Conservation (phyloP, 352 stramenopile genomes). For the Blastocystis sp. region DNA sequence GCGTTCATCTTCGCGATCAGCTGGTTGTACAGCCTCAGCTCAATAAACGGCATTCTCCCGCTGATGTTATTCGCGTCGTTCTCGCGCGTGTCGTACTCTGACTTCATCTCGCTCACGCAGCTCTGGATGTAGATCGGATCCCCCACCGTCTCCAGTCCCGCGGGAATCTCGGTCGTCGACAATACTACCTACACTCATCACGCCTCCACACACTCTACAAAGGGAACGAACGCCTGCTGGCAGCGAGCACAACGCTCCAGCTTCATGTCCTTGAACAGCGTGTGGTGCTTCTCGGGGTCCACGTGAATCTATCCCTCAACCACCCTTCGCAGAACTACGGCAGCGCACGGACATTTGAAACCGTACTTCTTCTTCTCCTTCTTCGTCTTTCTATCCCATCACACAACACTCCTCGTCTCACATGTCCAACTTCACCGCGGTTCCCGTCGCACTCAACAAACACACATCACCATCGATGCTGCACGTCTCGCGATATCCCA, state of each 20-base stretch:
- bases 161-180: constrained; percentile 75
- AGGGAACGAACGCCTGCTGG: constrained; percentile 17
- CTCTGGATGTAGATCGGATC: constrained; percentile 92
- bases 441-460: constrained; percentile 93
- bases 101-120: constrained; percentile 84
- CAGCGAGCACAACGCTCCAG: constrained; percentile 33
- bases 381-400: constrained; percentile 8
- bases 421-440: constrained; percentile 80
- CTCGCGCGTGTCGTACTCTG: constrained; percentile 85
- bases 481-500: constrained; percentile 93
- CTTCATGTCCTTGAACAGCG: constrained; percentile 62
- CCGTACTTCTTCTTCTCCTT: constrained; percentile 80
- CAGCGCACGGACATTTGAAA: constrained; percentile 85
- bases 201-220: not conserved
- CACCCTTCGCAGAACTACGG: constrained; percentile 76
- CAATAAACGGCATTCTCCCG: constrained; percentile 94
- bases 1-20: constrained; percentile 90
- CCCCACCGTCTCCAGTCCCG: constrained; percentile 84
- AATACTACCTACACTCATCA: constrained; percentile 73
- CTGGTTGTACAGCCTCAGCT: constrained; percentile 96
- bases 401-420: not conserved
- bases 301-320: constrained; percentile 40
- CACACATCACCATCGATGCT: constrained; percentile 93
- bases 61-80: constrained; percentile 92
- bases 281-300: constrained; percentile 43